Base-by-base conservation (phyloP, 2,329 filamentous ascomycete genomes). In the Hypocreales sp. region DNA sequence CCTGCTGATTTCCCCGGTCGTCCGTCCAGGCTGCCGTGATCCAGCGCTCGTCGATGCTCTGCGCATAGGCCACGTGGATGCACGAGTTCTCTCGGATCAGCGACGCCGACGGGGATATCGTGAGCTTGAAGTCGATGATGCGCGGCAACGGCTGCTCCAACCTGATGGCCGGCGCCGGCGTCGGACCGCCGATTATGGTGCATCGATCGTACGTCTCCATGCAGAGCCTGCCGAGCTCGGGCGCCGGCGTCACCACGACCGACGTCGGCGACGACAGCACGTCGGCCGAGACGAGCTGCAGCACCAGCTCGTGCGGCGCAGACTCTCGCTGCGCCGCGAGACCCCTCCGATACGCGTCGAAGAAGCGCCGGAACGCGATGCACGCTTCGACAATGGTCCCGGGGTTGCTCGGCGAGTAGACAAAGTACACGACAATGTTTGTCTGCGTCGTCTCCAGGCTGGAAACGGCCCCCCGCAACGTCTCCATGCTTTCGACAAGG, bases 11-110 rank as follows among this genome's bases (percentile, higher is more conserved):
- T 2, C 82, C 82, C 15, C 68, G 67, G 38, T 73, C 81, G 44
- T 92, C 80, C 2, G 76, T 81, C 82, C 82, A 92, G 1, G 78
- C 77, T 5, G 72, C 78, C 9, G 75, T 77, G 20, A 90, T 56
- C 83, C 83, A 92, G 7, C 74, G 61, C 13, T 77, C 71, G 45
- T 87, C 79, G 8, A 75, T 60, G 41, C 79, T 86, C 30, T 74
- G 65, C 2, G 78, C 70, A 42, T 92, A 92, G 2, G 77, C 79
- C 24, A 92, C 58, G 46, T 92, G 82, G 17, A 92, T 70, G 41
- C 78, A 78, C 1, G 73, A 79, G 37, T 84, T 82, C 45, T 90
- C 81, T 30, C 78, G 70, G 28, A 90, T 58, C 5, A 87, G 56
- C 12, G 82, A 79, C 12, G 72, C 67, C 0, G 79, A 81, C 3